Conservation (phyloP, 1,284 basidiomycete genomes). For the Hypsizygus ulmarius region DNA sequence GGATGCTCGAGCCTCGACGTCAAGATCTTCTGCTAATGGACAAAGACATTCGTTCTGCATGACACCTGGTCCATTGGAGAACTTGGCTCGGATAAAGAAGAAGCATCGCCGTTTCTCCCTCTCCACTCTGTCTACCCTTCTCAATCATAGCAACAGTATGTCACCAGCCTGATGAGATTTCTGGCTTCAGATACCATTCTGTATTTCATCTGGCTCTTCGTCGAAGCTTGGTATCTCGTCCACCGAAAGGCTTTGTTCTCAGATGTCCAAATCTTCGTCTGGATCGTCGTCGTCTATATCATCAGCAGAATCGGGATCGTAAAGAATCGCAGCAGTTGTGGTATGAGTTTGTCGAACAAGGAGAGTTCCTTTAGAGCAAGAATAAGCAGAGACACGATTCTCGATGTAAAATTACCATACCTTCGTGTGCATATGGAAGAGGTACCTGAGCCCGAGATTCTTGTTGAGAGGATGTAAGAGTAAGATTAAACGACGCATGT, state of each 20-base stretch:
- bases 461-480: slow-evolving; percentile 81
- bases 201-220: background rate
- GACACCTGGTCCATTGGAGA: background rate
- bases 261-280: slow-evolving; percentile 85
- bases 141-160: slow-evolving; percentile 4
- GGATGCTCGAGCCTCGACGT: background rate
- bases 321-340: slow-evolving; percentile 42
- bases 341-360: slow-evolving; percentile 8
- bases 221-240: background rate
- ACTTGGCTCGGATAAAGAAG: slow-evolving; percentile 13
- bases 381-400: background rate
- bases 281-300: slow-evolving; percentile 90
- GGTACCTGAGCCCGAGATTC: slow-evolving; percentile 77
- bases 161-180: slow-evolving; percentile 1
- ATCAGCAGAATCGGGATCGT: slow-evolving; percentile 85
- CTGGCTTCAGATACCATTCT: background rate
- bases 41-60: background rate
- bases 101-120: slow-evolving; percentile 29
- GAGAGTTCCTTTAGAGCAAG: slow-evolving; percentile 19
- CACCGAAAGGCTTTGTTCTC: slow-evolving; percentile 18
- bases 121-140: slow-evolving; percentile 28
- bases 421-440: slow-evolving; percentile 84
- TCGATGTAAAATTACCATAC: slow-evolving; percentile 32
- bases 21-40: background rate
- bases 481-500: slow-evolving; percentile 81